phyloP scores from a whole-genome alignment of 306 rosid genomes.

The Boehmeria nivea region DNA sequence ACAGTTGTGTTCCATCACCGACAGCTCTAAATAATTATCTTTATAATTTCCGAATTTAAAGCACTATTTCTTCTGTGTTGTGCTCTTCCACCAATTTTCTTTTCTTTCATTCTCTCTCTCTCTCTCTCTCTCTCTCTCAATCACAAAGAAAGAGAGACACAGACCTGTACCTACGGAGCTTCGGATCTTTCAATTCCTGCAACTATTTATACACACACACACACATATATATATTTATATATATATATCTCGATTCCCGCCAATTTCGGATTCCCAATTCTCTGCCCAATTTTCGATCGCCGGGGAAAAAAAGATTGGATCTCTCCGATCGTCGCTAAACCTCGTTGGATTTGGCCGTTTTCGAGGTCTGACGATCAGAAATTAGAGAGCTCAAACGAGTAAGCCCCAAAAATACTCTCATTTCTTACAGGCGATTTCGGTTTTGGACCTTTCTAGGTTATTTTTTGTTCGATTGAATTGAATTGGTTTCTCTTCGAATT shows the following conservation, averaged over 20 bases:
- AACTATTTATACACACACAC: no score
- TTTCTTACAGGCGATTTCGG: neutral
- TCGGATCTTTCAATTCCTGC: neutral
- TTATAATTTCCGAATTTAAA: no score
- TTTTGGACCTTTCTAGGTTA: neutral
- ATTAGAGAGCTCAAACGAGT: neutral
- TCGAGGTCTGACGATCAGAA: neutral
- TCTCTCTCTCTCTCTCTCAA: neutral
- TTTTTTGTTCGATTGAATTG: neutral
- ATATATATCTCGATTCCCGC: constrained; percentile 9
- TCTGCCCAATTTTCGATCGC: neutral
- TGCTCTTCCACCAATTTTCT: no score
- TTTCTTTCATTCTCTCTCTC: neutral
- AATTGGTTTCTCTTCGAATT: neutral
- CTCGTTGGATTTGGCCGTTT: neutral
- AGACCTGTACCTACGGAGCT: neutral
- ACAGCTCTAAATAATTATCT: no score
- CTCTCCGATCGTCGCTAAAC: constrained; percentile 3
- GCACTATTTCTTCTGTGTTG: no score
- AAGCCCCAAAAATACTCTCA: neutral
- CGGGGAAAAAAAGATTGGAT: neutral
- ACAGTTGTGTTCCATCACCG: no score
- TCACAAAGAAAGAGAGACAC: neutral
- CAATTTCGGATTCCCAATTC: neutral
- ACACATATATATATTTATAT: no score